These are phyloP conservation scores for Colletotrichum sp. DNA, from an alignment of 2,329 filamentous ascomycete genomes.

Conservation along the genomic window DNA sequence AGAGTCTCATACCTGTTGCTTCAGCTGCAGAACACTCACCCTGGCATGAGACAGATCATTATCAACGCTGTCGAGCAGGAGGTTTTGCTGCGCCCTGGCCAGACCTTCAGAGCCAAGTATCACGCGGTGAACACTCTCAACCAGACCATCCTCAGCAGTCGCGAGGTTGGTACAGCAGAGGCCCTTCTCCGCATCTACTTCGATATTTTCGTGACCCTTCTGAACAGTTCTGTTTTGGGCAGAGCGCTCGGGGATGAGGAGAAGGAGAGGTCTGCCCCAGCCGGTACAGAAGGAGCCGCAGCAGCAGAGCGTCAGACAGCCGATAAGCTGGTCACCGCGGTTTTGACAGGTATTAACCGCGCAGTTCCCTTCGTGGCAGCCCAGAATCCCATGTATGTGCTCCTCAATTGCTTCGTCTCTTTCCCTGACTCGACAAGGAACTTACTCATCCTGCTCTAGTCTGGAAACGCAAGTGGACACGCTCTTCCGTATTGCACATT, in stretches of 20 bases:
- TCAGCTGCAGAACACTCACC: slow-evolving; percentile 87
- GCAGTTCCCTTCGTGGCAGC: slow-evolving; percentile 91
- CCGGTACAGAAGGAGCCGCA: slow-evolving; percentile 14
- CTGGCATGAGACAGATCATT: slow-evolving; percentile 91
- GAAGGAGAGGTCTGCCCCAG: not conserved
- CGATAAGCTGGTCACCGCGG: slow-evolving; percentile 90
- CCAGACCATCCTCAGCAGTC: slow-evolving; percentile 88
- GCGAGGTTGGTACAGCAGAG: slow-evolving; percentile 81
- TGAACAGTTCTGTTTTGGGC: slow-evolving; percentile 57
- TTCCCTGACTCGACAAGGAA: not conserved
- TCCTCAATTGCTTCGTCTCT: slow-evolving; percentile 26
- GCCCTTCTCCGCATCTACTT: slow-evolving; percentile 92
- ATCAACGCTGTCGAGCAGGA: slow-evolving; percentile 87
- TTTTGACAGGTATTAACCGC: slow-evolving; percentile 93
- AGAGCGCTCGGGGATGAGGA: not conserved
- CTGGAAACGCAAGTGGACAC: slow-evolving; percentile 92
- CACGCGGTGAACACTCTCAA: slow-evolving; percentile 97
- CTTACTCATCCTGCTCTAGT: slow-evolving; percentile 39
- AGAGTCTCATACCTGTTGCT: slow-evolving; percentile 92
- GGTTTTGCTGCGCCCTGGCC: slow-evolving; percentile 83
- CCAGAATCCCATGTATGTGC: slow-evolving; percentile 72
- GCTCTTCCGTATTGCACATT: slow-evolving; percentile 94
- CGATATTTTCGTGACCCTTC: slow-evolving; percentile 79
- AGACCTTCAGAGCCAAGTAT: slow-evolving; percentile 89
- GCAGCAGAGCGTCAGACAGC: slow-evolving; percentile 70